These are phyloP conservation scores for Coniophora puteana DNA, from an alignment of 1,284 basidiomycete genomes.

Conservation along the genomic window DNA sequence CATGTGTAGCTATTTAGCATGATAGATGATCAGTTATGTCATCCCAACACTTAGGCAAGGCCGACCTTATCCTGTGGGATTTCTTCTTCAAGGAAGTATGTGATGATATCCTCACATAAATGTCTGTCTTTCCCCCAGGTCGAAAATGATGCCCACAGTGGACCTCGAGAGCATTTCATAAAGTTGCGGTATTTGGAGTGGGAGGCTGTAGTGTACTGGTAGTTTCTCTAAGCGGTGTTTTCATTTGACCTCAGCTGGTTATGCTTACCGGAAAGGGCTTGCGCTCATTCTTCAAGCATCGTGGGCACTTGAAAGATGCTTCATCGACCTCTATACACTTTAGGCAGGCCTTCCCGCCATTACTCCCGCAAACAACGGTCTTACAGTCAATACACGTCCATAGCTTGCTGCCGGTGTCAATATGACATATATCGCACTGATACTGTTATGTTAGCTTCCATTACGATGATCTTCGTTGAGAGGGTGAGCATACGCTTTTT, in stretches of 20 bases:
- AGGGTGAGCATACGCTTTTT: too few species aligned
- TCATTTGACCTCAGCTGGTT: background rate
- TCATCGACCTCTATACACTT: too few species aligned
- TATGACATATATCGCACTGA: too few species aligned
- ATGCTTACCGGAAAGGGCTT: background rate
- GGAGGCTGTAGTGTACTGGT: background rate
- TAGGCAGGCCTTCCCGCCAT: too few species aligned
- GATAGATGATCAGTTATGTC: too few species aligned
- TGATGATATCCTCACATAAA: background rate
- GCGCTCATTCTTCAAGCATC: background rate
- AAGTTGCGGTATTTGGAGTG: background rate
- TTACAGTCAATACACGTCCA: too few species aligned
- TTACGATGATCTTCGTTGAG: too few species aligned
- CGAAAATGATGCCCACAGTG: background rate
- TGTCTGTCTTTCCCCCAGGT: background rate
- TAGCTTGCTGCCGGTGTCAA: too few species aligned
- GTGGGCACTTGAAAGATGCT: background rate
- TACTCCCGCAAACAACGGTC: too few species aligned
- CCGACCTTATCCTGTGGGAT: background rate
- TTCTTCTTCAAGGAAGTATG: background rate
- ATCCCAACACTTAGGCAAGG: background rate
- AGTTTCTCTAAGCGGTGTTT: too few species aligned
- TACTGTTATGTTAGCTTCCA: too few species aligned
- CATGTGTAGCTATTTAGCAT: background rate
- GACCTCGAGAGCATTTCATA: background rate